Evolutionary conservation across 1,284 basidiomycete genomes (phyloP).

Genomic region (Spongispora temasekensis): DNA sequence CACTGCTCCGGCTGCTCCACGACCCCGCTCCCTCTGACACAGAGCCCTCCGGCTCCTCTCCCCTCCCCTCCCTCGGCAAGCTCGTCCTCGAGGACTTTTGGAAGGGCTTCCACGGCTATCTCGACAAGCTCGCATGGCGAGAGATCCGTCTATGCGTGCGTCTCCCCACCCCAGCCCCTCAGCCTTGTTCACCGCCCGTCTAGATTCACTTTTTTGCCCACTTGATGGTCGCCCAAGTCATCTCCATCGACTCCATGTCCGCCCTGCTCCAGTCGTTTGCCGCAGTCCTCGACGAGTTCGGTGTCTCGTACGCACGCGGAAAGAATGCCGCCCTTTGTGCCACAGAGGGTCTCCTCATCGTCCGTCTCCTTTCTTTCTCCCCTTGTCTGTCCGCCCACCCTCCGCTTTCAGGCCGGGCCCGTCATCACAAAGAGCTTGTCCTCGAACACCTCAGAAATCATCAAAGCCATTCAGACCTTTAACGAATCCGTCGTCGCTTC

Average conservation of each 20-base stretch:
- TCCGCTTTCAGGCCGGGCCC: conserved; percentile 52
- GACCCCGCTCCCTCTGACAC: conserved; percentile 45
- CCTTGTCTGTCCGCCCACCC: neutral
- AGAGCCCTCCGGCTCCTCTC: conserved; percentile 31
- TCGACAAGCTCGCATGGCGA: conserved; percentile 88
- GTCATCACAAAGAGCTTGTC: conserved; percentile 53
- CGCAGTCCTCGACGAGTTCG: conserved; percentile 86
- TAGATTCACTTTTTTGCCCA: conserved; percentile 93
- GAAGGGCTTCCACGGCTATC: conserved; percentile 82
- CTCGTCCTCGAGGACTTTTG: conserved; percentile 86
- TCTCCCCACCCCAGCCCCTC: neutral
- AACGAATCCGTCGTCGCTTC: conserved; percentile 57
- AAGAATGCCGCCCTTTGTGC: conserved; percentile 86
- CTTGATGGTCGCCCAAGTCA: conserved; percentile 72
- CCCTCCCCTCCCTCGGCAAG: conserved; percentile 60
- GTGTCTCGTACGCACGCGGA: conserved; percentile 83
- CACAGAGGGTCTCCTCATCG: conserved; percentile 84
- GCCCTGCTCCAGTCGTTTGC: conserved; percentile 80
- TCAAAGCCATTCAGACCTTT: conserved; percentile 64
- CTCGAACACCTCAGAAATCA: conserved; percentile 59
- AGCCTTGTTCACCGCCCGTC: conserved; percentile 3
- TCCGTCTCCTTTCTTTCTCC: conserved; percentile 35
- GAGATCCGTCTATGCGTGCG: conserved; percentile 84
- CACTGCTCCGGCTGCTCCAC: conserved; percentile 73
- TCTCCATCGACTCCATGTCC: conserved; percentile 76